phyloP scores from a whole-genome alignment of 2,329 filamentous ascomycete genomes.

The Thielaviopsis punctulata region DNA sequence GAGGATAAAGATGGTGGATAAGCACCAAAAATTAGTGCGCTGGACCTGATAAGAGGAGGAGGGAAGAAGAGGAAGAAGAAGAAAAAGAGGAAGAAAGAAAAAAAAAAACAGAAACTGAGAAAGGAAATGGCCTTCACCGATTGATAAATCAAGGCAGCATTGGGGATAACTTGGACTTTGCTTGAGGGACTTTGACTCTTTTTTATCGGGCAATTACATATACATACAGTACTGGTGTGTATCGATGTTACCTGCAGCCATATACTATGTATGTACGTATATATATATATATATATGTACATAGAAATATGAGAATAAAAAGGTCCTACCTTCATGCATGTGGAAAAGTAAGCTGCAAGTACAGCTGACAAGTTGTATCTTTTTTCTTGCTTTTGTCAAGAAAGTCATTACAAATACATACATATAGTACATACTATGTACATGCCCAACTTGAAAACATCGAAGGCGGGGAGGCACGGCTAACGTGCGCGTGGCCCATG shows the following conservation, averaged over 20 bases:
- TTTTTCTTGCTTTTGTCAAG: background rate
- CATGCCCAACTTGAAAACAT: too few relatives aligned
- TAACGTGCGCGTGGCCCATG: background rate
- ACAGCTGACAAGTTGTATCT: background rate
- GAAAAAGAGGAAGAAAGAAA: background rate
- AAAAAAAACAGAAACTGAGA: background rate
- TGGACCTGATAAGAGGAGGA: too few relatives aligned
- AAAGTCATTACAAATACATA: background rate
- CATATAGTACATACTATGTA: too few relatives aligned
- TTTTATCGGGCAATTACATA: background rate
- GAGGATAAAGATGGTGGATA: background rate
- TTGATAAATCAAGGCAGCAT: background rate
- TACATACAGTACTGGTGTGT: background rate
- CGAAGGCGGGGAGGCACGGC: background rate
- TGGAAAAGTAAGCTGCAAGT: background rate
- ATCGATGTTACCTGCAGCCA: background rate
- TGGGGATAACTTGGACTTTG: background rate
- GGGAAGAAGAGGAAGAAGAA: background rate
- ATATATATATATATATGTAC: too few relatives aligned
- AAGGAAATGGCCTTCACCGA: background rate
- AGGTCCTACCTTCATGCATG: too few relatives aligned
- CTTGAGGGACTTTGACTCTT: background rate
- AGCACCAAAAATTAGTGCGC: background rate
- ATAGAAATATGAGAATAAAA: too few relatives aligned
- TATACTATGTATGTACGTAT: background rate